Conservation (phyloP, 306 rosid genomes). For the Dryas octopetala region DNA sequence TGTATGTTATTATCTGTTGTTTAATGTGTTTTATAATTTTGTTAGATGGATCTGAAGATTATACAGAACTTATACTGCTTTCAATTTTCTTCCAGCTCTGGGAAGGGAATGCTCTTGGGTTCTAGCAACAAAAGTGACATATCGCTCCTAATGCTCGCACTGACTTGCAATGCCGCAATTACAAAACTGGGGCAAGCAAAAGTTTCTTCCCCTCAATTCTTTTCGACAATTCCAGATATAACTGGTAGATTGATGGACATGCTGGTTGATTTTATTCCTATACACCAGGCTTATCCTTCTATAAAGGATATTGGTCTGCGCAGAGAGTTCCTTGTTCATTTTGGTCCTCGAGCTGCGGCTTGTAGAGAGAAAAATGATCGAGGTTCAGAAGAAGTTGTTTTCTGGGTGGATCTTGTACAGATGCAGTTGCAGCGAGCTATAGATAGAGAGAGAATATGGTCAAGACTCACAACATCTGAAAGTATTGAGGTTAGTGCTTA, state of each 20-base stretch:
- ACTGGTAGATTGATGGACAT: constrained; percentile 91
- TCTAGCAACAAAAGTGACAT: constrained; percentile 50
- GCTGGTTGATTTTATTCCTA: constrained; percentile 73
- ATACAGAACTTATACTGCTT: constrained; percentile 13
- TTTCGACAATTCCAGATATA: constrained; percentile 69
- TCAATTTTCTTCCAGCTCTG: constrained; percentile 56
- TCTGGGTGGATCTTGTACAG: constrained; percentile 93
- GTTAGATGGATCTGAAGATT: constrained; percentile 22
- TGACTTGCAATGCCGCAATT: constrained; percentile 83
- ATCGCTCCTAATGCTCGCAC: constrained; percentile 78
- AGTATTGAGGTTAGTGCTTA: constrained; percentile 78
- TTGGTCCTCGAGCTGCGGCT: constrained; percentile 90
- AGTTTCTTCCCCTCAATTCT: constrained; percentile 84
- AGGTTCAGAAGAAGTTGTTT: constrained; percentile 83
- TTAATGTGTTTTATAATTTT: constrained; percentile 23
- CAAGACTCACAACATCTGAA: constrained; percentile 92
- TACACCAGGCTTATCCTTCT: constrained; percentile 75
- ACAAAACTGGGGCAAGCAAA: constrained; percentile 80
- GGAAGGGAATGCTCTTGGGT: constrained; percentile 44
- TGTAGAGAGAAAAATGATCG: constrained; percentile 69
- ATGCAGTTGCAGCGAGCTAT: constrained; percentile 79
- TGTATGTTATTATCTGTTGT: constrained; percentile 52
- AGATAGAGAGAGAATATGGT: constrained; percentile 97
- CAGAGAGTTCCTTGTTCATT: constrained; percentile 88
- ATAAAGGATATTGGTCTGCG: constrained; percentile 71